Percentiles rank a stretch among this genome's conserved stretches.
phyloP scores from a whole-genome alignment of 2,329 filamentous ascomycete genomes.

The Alternaria angustiovoidea region DNA sequence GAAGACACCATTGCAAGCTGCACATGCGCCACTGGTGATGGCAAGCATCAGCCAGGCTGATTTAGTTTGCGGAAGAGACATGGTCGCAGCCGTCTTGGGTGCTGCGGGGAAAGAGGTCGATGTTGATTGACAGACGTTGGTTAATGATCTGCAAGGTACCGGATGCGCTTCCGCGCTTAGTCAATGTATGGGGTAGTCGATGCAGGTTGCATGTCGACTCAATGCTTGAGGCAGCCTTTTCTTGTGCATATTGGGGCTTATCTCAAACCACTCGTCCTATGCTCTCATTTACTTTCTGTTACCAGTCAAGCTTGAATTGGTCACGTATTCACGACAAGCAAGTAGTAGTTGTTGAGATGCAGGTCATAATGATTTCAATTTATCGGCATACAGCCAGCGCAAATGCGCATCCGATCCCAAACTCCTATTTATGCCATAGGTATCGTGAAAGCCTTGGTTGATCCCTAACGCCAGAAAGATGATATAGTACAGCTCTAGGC shows the following conservation, averaged over 20 bases:
- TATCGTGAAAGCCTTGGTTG: constrained; percentile 21
- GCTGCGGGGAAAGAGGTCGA: constrained; percentile 6
- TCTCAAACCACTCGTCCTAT: not conserved
- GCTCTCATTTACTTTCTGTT: not conserved
- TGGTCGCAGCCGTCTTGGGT: constrained; percentile 14
- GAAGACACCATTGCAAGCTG: constrained; percentile 83
- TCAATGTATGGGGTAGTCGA: constrained; percentile 16
- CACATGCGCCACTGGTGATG: constrained; percentile 77
- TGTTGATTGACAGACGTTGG: constrained; percentile 7
- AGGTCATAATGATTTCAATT: constrained; percentile 8
- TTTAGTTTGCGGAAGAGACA: constrained; percentile 35
- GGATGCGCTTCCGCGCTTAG: constrained; percentile 29
- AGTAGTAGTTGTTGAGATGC: not conserved
- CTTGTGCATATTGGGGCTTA: not conserved
- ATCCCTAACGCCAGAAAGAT: constrained; percentile 29
- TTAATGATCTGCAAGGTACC: constrained; percentile 26
- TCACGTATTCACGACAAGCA: not conserved
- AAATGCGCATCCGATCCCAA: constrained; percentile 4
- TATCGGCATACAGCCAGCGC: not conserved
- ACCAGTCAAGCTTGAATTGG: not conserved
- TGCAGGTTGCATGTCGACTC: constrained; percentile 8
- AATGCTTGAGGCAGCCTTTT: not conserved
- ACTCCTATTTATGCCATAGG: constrained; percentile 32
- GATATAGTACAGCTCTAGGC: constrained; percentile 28
- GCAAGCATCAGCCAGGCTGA: constrained; percentile 68